Evolutionary conservation across 257 asterid species (phyloP).

Genomic region (Linderniella brevidens): DNA sequence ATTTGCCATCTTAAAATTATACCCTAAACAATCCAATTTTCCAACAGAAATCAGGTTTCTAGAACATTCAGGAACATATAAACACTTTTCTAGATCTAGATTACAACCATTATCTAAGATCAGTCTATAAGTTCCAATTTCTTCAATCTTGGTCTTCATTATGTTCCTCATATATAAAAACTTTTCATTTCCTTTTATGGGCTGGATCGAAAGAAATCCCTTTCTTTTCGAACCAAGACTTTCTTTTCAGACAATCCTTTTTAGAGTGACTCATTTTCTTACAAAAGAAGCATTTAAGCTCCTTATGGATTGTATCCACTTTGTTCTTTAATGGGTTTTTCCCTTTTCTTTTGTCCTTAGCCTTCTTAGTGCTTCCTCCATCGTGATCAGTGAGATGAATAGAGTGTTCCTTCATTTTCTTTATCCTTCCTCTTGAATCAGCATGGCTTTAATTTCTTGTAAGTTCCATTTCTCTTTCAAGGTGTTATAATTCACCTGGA

Average conservation of each 20-base stretch:
- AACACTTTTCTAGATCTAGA: no score
- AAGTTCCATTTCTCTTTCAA: background rate
- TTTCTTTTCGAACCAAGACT: background rate
- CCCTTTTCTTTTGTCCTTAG: no score
- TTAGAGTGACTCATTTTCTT: background rate
- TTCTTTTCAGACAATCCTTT: background rate
- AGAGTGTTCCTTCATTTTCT: conserved; percentile 2
- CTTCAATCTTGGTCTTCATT: no score
- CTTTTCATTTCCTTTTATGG: background rate
- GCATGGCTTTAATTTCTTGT: background rate
- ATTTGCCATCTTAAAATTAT: no score
- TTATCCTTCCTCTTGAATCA: background rate
- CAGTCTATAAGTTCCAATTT: no score
- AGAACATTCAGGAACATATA: no score
- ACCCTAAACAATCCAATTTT: no score
- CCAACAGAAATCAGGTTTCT: no score
- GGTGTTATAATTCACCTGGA: conserved; percentile 4
- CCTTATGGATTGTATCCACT: conserved; percentile 1
- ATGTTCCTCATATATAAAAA: background rate
- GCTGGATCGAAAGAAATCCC: background rate
- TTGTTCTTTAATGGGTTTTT: background rate
- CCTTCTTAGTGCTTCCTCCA: background rate
- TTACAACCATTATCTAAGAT: no score
- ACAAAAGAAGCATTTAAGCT: background rate
- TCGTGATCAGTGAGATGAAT: background rate